Conservation (phyloP, 495 filamentous ascomycete genomes). For the Cenococcum geophilum region DNA sequence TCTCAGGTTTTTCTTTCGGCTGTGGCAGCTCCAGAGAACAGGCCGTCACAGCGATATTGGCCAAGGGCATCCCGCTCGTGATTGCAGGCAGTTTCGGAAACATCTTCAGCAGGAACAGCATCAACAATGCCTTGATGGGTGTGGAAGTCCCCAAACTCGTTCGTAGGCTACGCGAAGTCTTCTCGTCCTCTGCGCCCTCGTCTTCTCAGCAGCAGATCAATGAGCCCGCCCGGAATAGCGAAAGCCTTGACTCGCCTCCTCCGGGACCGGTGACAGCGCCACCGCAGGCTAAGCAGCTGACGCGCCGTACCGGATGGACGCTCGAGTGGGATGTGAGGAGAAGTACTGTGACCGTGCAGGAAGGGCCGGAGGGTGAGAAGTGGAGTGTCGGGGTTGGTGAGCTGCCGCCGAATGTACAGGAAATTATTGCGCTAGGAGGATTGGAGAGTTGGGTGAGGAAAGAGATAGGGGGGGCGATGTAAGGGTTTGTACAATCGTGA, state of each 20-base stretch:
- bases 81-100: constrained; percentile 83
- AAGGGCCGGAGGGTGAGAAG: constrained; percentile 54
- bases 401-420: constrained; percentile 82
- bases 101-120: constrained; percentile 81
- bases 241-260: constrained; percentile 44
- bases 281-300: constrained; percentile 51
- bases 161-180: constrained; percentile 60
- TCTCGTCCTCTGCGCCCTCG: constrained; percentile 30
- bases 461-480: constrained; percentile 43
- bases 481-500: too few species aligned
- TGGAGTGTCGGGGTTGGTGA: constrained; percentile 84
- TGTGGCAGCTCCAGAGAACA: constrained; percentile 79
- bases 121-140: constrained; percentile 87
- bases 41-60: constrained; percentile 82
- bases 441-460: constrained; percentile 64
- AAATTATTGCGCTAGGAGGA: constrained; percentile 55
- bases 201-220: constrained; percentile 21
- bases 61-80: constrained; percentile 77
- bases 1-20: constrained; percentile 87
- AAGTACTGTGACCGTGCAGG: constrained; percentile 61
- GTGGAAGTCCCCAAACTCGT: constrained; percentile 75
- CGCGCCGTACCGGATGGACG: constrained; percentile 83
- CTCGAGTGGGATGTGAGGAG: constrained; percentile 76
- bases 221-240: constrained; percentile 40
- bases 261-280: constrained; percentile 35